Evolutionary conservation across 768 basidiomycete species (phyloP), one percentile per base, ranked within the genome.

Genomic region (Mycena vulgaris): DNA sequence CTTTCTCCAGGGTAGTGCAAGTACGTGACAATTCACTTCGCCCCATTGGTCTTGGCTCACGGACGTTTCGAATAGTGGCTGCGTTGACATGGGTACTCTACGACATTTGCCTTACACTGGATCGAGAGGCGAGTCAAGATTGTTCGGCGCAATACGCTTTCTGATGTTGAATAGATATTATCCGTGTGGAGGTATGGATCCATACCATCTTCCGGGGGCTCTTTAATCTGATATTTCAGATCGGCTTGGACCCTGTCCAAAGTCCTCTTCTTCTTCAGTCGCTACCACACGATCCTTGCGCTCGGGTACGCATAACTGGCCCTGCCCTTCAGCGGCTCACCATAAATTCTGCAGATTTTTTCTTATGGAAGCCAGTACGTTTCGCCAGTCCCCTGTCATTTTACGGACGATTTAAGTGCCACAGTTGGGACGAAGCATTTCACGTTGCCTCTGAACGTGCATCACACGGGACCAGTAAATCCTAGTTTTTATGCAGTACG

Each of bases 1-100:
- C 33, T 45, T 5, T 45, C 42, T 45, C 10, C 42, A 45, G 21
- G 42, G 42, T 13, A 45, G 42, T 45, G 42, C 42, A 2, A 19
- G 42, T 45, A 45, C 42, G 42, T n/a, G 42, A 13, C 2, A 28
- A 6, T 14, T 33, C 19, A 25, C 16, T n/a, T 5, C n/a, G 21
- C n/a, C 21, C 39, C 7, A 39, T 39, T 39, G n/a, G n/a, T n/a
- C n/a, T n/a, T n/a, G n/a, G n/a, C n/a, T n/a, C n/a, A n/a, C n/a
- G 35, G 35, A 37, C 35, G 35, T 37, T 37, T n/a, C n/a, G 35
- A 6, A 30, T 16, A 63, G 68, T 23, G 6, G 42, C 61, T 14
- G 68, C 68, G n/a, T 48, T 69, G 8, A 63, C 53, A 25, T 69
- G 68, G 68, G 61, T 69, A 6, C 33, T 69, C 7, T 69, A 63